Base-by-base conservation (phyloP, 2,329 filamentous ascomycete genomes). In the Alternaria brassicae region DNA sequence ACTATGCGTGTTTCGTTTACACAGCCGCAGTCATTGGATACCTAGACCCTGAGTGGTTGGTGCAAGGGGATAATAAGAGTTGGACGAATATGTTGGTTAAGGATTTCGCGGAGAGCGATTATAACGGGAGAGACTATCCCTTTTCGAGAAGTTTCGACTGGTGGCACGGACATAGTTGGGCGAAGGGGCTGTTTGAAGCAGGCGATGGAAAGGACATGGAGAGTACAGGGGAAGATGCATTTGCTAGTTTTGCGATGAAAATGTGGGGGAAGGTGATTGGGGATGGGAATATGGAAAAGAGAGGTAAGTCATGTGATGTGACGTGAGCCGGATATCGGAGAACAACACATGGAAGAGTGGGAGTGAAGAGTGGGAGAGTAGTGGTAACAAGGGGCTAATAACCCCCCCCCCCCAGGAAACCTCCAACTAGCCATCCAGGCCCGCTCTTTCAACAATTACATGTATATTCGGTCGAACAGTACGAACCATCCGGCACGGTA, bases 81-180 rank as follows among this genome's bases (percentile, higher is more conserved):
- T 98, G 89, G 80, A 89, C 97, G 64, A 91, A 97, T 75, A 87
- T 86, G 64, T 83, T 99, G 44, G 89, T 95, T 48, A 89, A 95
- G 58, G 95, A 99, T 70, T 87, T 83, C 48, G 89, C 93, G 44
- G 97, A 97, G 77, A 89, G 93, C 0, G 93, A 97, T 73, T 82
- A 84, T 27, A 87, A 87, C 68, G 70, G 72, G 2, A 49, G 71
- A 1, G 72, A 75, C 50, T 98, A 96, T 77, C 93, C 94, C 0
- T 89, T 92, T 67, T 93, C 86, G 61, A 87, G 95, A 48, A 87
- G 83, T 56, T 98, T 97, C 72, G 95, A 98, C 78, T 97, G 92
- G 92, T 98, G 89, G 77, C 88, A 96, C 72, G 95, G 94, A 2
- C 95, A 98, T 82, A 93, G 90, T 58, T 97, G 94, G 92, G 94